Evolutionary conservation across 164 flowering plant genomes (phyloP).

Genomic region (Tetracentron sinense): DNA sequence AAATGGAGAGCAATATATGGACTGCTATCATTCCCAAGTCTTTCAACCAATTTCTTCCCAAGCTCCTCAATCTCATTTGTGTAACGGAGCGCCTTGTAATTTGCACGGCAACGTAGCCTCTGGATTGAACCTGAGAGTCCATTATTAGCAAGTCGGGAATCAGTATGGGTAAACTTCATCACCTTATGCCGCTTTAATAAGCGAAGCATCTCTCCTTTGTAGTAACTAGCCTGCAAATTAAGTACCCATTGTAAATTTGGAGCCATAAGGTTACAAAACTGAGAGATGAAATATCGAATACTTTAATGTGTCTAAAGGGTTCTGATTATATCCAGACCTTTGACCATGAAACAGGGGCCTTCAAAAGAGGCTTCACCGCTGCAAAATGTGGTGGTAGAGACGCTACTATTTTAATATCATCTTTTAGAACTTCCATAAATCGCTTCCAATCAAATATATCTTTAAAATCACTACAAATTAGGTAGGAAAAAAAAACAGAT

Average conservation of each 20-base stretch:
- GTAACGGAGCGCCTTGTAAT: conserved; percentile 68
- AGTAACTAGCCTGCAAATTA: conserved; percentile 72
- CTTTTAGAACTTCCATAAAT: conserved; percentile 64
- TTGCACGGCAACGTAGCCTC: conserved; percentile 77
- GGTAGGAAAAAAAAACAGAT: not conserved
- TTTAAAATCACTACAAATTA: conserved; percentile 50
- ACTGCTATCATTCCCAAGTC: conserved; percentile 45
- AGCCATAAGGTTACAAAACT: not conserved
- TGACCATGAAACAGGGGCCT: conserved; percentile 90
- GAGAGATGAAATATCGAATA: not conserved
- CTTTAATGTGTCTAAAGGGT: not conserved
- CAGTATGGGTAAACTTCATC: conserved; percentile 68
- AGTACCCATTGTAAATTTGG: not conserved
- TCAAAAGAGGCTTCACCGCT: conserved; percentile 36
- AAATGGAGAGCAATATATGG: conserved; percentile 84
- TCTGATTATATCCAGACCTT: conserved; percentile 37
- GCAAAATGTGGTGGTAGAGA: conserved; percentile 49
- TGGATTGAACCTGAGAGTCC: conserved; percentile 63
- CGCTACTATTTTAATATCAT: conserved; percentile 70
- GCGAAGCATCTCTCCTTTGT: conserved; percentile 50
- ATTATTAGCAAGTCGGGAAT: conserved; percentile 80
- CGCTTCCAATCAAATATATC: conserved; percentile 81
- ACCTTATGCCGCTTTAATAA: conserved; percentile 64
- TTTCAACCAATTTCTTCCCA: conserved; percentile 48
- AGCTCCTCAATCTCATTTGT: conserved; percentile 63